These are phyloP conservation scores for Phyllosticta citribraziliensis DNA, from an alignment of 2,329 filamentous ascomycete species.

Conservation along the genomic window DNA sequence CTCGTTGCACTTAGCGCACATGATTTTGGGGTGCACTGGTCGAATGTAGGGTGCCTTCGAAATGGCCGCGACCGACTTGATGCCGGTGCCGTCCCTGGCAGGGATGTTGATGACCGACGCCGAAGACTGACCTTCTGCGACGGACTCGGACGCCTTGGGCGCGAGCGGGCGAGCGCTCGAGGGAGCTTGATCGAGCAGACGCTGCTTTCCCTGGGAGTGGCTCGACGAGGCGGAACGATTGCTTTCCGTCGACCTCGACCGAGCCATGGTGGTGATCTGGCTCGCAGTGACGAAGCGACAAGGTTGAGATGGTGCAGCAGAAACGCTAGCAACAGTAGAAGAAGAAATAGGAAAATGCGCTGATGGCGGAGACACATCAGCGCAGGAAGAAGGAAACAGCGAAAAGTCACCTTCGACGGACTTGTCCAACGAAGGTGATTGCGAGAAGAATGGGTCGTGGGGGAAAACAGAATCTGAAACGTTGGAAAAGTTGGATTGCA, in stretches of 20 bases:
- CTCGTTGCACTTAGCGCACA: conserved; percentile 60
- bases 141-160: conserved; percentile 31
- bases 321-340: conserved; percentile 21
- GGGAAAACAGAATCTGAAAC: conserved; percentile 24
- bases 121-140: conserved; percentile 14
- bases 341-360: conserved; percentile 18
- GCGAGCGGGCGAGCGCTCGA: conserved; percentile 41
- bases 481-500: conserved; percentile 32
- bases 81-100: conserved; percentile 15
- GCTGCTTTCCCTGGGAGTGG: conserved; percentile 29
- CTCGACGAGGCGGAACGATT: conserved; percentile 14
- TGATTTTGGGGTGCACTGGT: conserved; percentile 61
- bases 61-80: conserved; percentile 42
- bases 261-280: neutral
- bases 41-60: conserved; percentile 50
- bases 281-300: neutral
- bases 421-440: conserved; percentile 15
- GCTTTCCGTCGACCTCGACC: conserved; percentile 24
- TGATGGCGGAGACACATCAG: conserved; percentile 15
- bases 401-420: conserved; percentile 7
- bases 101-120: conserved; percentile 12
- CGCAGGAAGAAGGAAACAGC: conserved; percentile 10
- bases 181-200: conserved; percentile 39
- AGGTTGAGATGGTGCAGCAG: conserved; percentile 8
- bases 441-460: conserved; percentile 17